Conservation (phyloP, 306 rosid species). For the Vigna radiata region DNA sequence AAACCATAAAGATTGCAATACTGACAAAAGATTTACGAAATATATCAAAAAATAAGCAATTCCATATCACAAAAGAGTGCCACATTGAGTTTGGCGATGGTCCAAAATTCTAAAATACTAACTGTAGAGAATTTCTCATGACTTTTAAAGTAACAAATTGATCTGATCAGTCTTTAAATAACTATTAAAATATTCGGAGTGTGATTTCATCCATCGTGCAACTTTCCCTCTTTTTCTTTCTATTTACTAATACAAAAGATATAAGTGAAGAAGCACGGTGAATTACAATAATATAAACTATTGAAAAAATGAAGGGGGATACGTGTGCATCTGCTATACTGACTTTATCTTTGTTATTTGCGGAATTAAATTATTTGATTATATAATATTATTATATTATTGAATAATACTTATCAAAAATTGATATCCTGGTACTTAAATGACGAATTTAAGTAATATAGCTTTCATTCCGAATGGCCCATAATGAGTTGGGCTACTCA, state of each 20-base stretch:
- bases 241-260: background rate
- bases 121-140: conserved; percentile 17
- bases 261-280: background rate
- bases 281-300: background rate
- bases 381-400: background rate
- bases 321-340: background rate
- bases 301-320: background rate
- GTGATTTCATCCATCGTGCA: conserved; percentile 15
- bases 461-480: background rate
- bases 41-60: conserved; percentile 21
- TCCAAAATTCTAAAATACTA: conserved; percentile 16
- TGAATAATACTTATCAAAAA: background rate
- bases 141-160: background rate
- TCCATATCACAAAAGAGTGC: conserved; percentile 13
- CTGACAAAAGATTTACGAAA: conserved; percentile 22
- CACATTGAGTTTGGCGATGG: background rate
- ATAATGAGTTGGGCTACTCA: background rate
- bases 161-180: background rate
- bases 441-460: background rate
- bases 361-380: background rate
- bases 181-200: background rate
- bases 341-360: background rate
- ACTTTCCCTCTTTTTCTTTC: conserved; percentile 1
- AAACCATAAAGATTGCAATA: background rate
- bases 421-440: background rate